Conservation (phyloP, 2,329 filamentous ascomycete genomes). For the Ceratocystis ficicola region DNA sequence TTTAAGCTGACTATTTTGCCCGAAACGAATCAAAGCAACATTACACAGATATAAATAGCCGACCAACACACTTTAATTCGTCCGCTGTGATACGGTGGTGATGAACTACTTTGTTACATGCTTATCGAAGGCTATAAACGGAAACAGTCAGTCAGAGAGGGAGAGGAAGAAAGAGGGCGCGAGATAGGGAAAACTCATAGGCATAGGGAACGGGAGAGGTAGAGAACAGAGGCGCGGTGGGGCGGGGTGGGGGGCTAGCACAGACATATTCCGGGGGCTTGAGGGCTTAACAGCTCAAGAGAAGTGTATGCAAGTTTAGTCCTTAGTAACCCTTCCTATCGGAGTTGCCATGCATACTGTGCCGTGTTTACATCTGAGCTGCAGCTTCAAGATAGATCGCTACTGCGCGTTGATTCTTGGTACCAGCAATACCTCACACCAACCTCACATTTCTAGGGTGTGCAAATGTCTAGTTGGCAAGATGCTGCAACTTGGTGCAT, state of each 20-base stretch:
- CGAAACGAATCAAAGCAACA: not conserved
- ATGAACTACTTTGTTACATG: not conserved
- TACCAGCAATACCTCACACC: not conserved
- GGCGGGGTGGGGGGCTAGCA: too few species aligned
- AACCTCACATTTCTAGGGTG: not conserved
- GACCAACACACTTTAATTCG: conserved; percentile 6
- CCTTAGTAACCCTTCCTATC: not conserved
- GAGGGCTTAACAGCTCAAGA: too few species aligned
- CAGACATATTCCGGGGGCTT: too few species aligned
- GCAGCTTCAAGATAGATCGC: not conserved
- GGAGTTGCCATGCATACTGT: not conserved
- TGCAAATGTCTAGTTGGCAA: not conserved
- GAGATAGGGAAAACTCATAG: too few species aligned
- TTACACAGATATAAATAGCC: conserved; percentile 1
- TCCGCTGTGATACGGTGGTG: conserved; percentile 1
- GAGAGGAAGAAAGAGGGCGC: too few species aligned
- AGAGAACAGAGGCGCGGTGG: too few species aligned
- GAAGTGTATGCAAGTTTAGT: not conserved
- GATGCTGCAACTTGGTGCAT: not conserved
- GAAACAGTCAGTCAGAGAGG: too few species aligned
- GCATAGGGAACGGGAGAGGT: too few species aligned
- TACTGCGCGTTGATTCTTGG: not conserved
- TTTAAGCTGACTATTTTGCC: not conserved
- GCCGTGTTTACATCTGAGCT: not conserved
- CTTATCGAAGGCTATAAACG: too few species aligned